phyloP scores from a whole-genome alignment of 805 yeast genomes.

The Saccharomycopsis guyanensis region DNA sequence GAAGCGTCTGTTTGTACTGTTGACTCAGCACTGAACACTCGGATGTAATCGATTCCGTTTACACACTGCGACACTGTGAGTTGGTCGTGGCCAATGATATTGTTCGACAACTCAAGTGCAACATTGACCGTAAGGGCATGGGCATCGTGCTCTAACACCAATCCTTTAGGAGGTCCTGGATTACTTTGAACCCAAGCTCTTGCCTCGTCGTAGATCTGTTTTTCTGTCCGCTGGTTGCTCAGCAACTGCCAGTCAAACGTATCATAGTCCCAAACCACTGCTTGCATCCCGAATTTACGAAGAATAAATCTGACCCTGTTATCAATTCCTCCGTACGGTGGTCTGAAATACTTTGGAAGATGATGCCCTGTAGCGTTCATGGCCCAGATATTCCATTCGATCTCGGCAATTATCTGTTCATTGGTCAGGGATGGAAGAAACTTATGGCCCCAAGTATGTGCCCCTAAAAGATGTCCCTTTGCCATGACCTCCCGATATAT shows the following conservation, averaged over 20 bases:
- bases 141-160: constrained; percentile 85
- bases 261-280: constrained; percentile 88
- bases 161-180: constrained; percentile 35
- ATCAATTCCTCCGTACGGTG: constrained; percentile 95
- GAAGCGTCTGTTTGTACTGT: too few species aligned
- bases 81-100: constrained; percentile 52
- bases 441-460: constrained; percentile 92
- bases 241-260: constrained; percentile 84
- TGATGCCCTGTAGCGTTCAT: constrained; percentile 90
- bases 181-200: constrained; percentile 36
- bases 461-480: constrained; percentile 72
- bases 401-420: constrained; percentile 78
- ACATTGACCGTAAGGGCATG: constrained; percentile 56
- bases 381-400: constrained; percentile 96
- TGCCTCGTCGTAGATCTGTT: constrained; percentile 50
- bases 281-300: constrained; percentile 77
- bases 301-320: constrained; percentile 75
- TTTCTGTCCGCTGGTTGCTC: constrained; percentile 41
- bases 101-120: constrained; percentile 49
- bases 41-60: constrained; percentile 56
- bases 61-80: constrained; percentile 75
- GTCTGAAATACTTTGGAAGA: constrained; percentile 88
- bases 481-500: constrained; percentile 48
- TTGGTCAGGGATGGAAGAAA: constrained; percentile 72
- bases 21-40: constrained; percentile 26